These are phyloP conservation scores for Diplodia sapinea DNA, from an alignment of 2,329 filamentous ascomycete species.

Conservation along the genomic window DNA sequence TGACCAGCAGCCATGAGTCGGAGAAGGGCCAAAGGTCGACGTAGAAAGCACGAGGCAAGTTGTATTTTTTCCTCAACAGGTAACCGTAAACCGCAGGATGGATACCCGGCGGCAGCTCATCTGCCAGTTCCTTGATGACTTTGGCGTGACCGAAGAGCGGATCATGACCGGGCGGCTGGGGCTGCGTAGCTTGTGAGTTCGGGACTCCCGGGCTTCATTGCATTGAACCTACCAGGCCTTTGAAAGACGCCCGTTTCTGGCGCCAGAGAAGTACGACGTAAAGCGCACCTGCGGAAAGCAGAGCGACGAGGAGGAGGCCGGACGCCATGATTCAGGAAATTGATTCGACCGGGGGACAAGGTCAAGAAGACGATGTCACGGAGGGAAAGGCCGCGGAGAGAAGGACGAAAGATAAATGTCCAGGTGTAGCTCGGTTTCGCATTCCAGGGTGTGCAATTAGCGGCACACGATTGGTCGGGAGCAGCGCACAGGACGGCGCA, in stretches of 20 bases:
- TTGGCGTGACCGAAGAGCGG: constrained; percentile 11
- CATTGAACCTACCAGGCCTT: constrained; percentile 7
- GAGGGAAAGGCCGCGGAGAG: neutral
- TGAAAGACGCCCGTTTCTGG: neutral
- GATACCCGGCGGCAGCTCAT: constrained; percentile 14
- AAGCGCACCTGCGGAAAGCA: neutral
- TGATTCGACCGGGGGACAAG: no score
- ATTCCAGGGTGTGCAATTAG: neutral
- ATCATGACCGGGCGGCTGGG: constrained; percentile 13
- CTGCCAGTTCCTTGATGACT: neutral
- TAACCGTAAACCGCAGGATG: constrained; percentile 18
- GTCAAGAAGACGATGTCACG: neutral
- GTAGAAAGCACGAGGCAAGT: constrained; percentile 21
- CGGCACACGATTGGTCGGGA: neutral
- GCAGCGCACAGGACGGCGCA: no score
- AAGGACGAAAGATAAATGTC: neutral
- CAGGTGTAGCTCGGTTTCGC: constrained; percentile 14
- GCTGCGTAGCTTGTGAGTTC: neutral
- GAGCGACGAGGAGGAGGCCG: neutral
- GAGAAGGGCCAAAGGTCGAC: constrained; percentile 29
- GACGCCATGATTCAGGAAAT: neutral
- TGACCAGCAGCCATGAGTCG: constrained; percentile 1
- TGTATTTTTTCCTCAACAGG: constrained; percentile 10
- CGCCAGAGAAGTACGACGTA: neutral
- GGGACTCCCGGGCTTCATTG: neutral